These are phyloP conservation scores for Balakata baccata DNA, from an alignment of 345 rosid species.

Conservation along the genomic window DNA sequence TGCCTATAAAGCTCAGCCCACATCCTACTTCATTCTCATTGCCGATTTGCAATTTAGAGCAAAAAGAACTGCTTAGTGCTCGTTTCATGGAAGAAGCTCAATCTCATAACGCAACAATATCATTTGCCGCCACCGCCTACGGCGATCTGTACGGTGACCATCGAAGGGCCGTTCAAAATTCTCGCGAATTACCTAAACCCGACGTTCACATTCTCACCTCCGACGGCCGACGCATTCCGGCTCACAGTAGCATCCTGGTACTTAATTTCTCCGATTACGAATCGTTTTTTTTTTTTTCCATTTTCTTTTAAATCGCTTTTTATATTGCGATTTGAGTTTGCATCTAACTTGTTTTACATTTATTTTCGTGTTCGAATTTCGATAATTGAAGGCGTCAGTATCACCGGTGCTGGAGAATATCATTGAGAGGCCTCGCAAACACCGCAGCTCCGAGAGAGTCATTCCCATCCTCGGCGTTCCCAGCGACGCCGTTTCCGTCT, in stretches of 20 bases:
- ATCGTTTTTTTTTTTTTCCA: background rate
- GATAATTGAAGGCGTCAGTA: constrained; percentile 45
- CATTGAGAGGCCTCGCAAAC: constrained; percentile 49
- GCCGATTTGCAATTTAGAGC: background rate
- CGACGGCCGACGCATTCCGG: constrained; percentile 63
- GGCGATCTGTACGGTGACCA: constrained; percentile 4
- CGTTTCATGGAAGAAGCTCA: constrained; percentile 8
- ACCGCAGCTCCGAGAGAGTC: constrained; percentile 47
- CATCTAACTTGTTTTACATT: background rate
- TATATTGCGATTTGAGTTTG: background rate
- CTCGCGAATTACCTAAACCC: constrained; percentile 38
- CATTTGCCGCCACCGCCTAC: constrained; percentile 19
- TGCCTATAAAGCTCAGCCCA: background rate
- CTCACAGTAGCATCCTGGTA: constrained; percentile 67
- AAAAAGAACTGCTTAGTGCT: background rate
- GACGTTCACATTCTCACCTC: constrained; percentile 69
- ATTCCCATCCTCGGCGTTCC: constrained; percentile 82
- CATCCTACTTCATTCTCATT: background rate
- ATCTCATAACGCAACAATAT: background rate
- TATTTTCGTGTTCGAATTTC: background rate
- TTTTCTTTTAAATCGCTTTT: background rate
- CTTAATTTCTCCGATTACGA: background rate
- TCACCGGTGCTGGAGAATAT: constrained; percentile 64
- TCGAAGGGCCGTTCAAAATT: constrained; percentile 12
- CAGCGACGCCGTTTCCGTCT: constrained; percentile 66